Evolutionary conservation across 371 early-diverging fungal genomes (phyloP), one percentile per base, ranked within the genome.

Genomic region (Mortierella sp.): DNA sequence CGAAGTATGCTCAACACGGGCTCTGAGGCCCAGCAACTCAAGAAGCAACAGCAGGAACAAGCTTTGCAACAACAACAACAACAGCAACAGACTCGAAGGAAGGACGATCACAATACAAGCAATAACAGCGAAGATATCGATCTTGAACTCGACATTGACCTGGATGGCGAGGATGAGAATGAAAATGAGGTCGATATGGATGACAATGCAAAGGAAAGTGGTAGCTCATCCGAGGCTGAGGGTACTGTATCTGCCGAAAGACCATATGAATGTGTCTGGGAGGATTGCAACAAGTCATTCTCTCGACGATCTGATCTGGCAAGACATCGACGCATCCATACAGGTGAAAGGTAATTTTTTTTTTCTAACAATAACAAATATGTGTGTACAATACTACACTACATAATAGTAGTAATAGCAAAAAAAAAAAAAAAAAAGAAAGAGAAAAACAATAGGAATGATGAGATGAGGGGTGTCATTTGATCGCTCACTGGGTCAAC

Each of bases 271-370:
- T 94, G 94, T 73, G 71, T 78, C 68, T 91, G 92, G 91, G 75
- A 61, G 32, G 87, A 84, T 1, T 94, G 94, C 75, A 76, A 72
- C 64, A 93, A 92, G 83, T 76, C 86, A 49, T 94, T 93, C 73
- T 89, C 93, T 32, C 85, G 93, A 55, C 85, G 91, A 77, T 92
- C 93, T 8, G 93, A 93, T 78, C 86, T 94, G 59, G 87, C 88
- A 39, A 85, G 93, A 37, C 94, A 94, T 78, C 85, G 85, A 51
- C 86, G 93, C 49, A 93, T 92, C 77, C 94, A 94, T 75, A 93
- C 92, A 8, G 92, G 92, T 35, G 93, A 92, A 76, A 76, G 77
- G 77, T 76, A 76, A 68, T n/a, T 12, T 0, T 16, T 61, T 26
- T 4, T 39, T 58, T 11, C 39, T 57, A 45, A 51, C 22, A 51